These are phyloP conservation scores for Coemansia sp. DNA, from an alignment of 192 early-diverging fungal species.

Conservation along the genomic window DNA sequence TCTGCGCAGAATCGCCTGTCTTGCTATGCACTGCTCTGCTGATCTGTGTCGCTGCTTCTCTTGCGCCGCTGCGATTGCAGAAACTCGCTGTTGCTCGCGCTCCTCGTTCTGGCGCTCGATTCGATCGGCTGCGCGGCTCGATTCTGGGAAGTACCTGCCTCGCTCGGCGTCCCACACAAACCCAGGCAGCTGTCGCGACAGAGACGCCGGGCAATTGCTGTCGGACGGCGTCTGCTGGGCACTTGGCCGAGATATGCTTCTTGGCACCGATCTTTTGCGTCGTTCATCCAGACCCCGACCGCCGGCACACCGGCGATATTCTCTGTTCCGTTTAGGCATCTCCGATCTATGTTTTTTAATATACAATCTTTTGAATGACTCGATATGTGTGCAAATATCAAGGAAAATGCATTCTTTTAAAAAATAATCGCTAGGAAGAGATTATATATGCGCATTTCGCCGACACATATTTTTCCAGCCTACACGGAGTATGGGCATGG, in stretches of 20 bases:
- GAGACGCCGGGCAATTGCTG: background rate
- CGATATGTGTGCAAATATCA: too few species aligned
- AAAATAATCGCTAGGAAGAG: too few species aligned
- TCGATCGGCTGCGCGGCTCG: conserved; percentile 26
- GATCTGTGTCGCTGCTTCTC: background rate
- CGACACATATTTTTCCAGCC: too few species aligned
- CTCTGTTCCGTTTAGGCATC: background rate
- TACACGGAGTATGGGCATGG: too few species aligned
- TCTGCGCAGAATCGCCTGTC: background rate
- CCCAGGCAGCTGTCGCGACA: conserved; percentile 25
- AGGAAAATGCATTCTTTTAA: too few species aligned
- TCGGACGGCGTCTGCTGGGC: background rate
- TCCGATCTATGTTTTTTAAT: too few species aligned
- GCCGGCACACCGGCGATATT: background rate
- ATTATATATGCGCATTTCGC: too few species aligned
- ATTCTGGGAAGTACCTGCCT: conserved; percentile 34
- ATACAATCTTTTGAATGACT: too few species aligned
- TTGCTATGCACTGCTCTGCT: background rate
- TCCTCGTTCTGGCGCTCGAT: conserved; percentile 20
- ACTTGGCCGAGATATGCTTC: background rate
- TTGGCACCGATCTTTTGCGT: background rate
- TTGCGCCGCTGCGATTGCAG: conserved; percentile 3
- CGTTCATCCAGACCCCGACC: background rate
- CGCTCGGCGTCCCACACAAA: conserved; percentile 47
- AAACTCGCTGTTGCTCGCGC: conserved; percentile 14